These are phyloP conservation scores for Abelmoschus esculentus DNA, from an alignment of 345 rosid species.

Conservation along the genomic window DNA sequence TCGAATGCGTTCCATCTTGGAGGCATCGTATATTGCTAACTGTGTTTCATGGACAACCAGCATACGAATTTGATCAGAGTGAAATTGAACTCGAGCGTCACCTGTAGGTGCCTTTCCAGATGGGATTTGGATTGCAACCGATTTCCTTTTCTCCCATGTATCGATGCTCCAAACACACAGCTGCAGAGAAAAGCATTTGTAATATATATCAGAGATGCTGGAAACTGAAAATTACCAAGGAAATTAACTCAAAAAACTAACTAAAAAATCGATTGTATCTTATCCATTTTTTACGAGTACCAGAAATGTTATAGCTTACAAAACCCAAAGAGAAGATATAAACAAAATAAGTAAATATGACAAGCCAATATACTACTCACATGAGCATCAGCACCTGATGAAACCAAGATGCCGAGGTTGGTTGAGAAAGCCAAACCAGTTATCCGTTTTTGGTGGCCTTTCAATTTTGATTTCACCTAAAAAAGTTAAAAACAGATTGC, in stretches of 20 bases:
- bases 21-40: constrained; percentile 26
- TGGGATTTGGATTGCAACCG: constrained; percentile 21
- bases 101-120: constrained; percentile 5
- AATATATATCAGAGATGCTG: background rate
- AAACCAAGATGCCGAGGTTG: constrained; percentile 27
- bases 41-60: constrained; percentile 25
- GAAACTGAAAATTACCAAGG: background rate
- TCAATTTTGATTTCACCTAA: constrained; percentile 35
- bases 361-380: constrained; percentile 19
- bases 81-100: constrained; percentile 31
- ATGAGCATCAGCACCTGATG: constrained; percentile 44
- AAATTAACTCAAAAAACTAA: background rate
- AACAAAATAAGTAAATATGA: background rate
- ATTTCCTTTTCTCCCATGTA: constrained; percentile 25
- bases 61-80: constrained; percentile 29
- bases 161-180: constrained; percentile 29
- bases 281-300: too few species aligned
- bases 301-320: too few species aligned
- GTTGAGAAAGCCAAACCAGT: constrained; percentile 38
- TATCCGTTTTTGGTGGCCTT: constrained; percentile 32
- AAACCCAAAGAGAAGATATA: too few species aligned
- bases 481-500: background rate
- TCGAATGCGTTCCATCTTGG: constrained; percentile 20
- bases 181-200: constrained; percentile 17
- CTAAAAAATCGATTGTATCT: background rate